Percentiles rank a stretch among this genome's conserved stretches.
These are phyloP conservation scores for Candida yuanshanica DNA, from an alignment of 805 yeast genomes.

Conservation along the genomic window DNA sequence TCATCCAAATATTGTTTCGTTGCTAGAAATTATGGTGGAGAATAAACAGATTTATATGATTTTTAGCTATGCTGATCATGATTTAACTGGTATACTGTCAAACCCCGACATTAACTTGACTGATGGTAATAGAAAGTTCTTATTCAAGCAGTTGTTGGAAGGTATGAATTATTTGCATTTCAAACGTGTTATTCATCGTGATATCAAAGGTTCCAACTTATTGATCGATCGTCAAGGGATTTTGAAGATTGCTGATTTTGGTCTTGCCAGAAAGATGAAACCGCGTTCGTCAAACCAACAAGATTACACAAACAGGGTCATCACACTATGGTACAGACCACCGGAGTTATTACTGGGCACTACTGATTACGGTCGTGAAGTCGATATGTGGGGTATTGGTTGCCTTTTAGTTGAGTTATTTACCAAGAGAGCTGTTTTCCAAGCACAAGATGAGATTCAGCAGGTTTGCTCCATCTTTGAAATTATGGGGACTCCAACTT, in stretches of 20 bases:
- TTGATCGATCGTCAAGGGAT: constrained; percentile 57
- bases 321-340: constrained; percentile 96
- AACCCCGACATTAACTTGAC: constrained; percentile 63
- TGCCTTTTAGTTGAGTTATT: constrained; percentile 83
- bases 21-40: constrained; percentile 88
- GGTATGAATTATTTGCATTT: constrained; percentile 69
- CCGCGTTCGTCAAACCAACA: constrained; percentile 47
- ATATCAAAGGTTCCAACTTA: constrained; percentile 77
- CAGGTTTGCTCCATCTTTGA: constrained; percentile 74
- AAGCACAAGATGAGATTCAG: constrained; percentile 83
- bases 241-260: constrained; percentile 75
- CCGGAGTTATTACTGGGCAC: constrained; percentile 90
- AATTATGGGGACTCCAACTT: constrained; percentile 81
- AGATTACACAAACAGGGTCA: constrained; percentile 91
- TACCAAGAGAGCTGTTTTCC: constrained; percentile 69
- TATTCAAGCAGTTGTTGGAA: constrained; percentile 58
- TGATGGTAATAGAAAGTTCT: constrained; percentile 59
- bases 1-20: constrained; percentile 76
- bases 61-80: constrained; percentile 91
- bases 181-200: constrained; percentile 68
- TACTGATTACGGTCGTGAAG: constrained; percentile 83
- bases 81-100: constrained; percentile 78
- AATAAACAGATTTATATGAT: constrained; percentile 72
- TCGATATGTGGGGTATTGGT: constrained; percentile 97
- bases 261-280: constrained; percentile 73